A percentile compares a stretch with the other conserved stretches of the same genome.
phyloP scores from a whole-genome alignment of 2,329 filamentous ascomycete genomes.

The Penicillium sumatraense region DNA sequence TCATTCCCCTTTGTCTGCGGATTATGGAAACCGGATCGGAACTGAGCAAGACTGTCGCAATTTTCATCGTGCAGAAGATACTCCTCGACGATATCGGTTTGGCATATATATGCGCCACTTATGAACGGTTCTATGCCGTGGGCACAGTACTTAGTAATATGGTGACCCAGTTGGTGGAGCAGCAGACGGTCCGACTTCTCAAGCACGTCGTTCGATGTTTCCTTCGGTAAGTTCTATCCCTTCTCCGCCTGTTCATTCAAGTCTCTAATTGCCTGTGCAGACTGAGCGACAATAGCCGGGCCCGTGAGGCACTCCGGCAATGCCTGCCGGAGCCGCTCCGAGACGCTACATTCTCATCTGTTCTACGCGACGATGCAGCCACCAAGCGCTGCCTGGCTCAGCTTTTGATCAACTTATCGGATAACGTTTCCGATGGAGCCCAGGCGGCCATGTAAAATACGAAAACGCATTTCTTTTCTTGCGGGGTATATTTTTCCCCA shows the following conservation, averaged over 20 bases:
- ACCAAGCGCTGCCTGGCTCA: conserved; percentile 98
- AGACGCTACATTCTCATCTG: conserved; percentile 94
- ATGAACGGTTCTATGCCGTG: conserved; percentile 97
- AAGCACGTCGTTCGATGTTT: conserved; percentile 99
- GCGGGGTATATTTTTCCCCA: conserved; percentile 36
- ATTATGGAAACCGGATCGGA: conserved; percentile 99
- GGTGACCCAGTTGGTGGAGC: conserved; percentile 96
- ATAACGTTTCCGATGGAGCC: conserved; percentile 70
- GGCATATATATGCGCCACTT: conserved; percentile 98
- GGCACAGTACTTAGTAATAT: conserved; percentile 98
- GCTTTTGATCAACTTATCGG: conserved; percentile 92
- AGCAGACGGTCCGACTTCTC: conserved; percentile 90
- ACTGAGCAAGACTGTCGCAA: conserved; percentile 97
- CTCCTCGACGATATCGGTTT: conserved; percentile 93
- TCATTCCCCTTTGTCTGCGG: conserved; percentile 93
- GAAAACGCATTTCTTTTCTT: conserved; percentile 39
- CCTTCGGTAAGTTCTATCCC: conserved; percentile 68
- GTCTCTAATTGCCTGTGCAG: conserved; percentile 50
- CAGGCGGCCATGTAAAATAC: conserved; percentile 46
- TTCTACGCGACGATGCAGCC: conserved; percentile 93
- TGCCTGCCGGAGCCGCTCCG: conserved; percentile 98
- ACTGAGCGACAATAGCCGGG: conserved; percentile 92
- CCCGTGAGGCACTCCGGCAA: conserved; percentile 90
- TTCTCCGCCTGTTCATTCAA: neutral
- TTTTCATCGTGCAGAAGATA: conserved; percentile 99